Evolutionary conservation across 495 filamentous ascomycete species (phyloP), one percentile per base, ranked within the genome.

Genomic region (Terfezia boudieri): DNA sequence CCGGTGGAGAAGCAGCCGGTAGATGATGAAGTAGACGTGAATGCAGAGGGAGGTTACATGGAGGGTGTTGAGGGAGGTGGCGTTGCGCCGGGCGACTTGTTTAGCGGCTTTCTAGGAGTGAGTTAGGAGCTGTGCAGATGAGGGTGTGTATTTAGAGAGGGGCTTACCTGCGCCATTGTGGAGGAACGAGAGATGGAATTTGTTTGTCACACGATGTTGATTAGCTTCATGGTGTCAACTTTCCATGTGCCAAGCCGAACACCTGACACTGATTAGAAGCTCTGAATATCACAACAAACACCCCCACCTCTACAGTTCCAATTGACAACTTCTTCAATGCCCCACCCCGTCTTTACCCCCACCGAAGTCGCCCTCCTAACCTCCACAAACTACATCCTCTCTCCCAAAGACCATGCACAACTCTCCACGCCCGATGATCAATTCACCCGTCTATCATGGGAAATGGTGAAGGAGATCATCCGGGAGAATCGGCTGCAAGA

Each of bases 71-170:
- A 98, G 78, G 41, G 77, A 68, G 20, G 73, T 65, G 51, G 74
- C 68, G 68, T 98, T 98, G 70, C 81, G 76, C 51, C 81, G 78
- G 9, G 90, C 92, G 51, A 86, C 78, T 59, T 86, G 80, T 73
- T 98, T 98, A 65, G 82, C 78, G 57, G 92, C 87, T 83, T 94
- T 98, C 76, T 96, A 72, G 37, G 22, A 32, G 17, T 32, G 26
- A 32, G 26, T 32, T 32, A 32, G 26, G 26, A 32, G 26, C 1
- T 4, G 26, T 32, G 26, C 1, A 32, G 7, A 32, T 4, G 26
- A 32, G 26, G 26, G 26, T 5, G 26, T 7, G 26, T 32, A 32
- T 1, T 32, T 32, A 32, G 26, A 32, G 26, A 2, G 26, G 1
- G 26, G 4, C 26, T 32, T 32, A 32, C 26, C 7, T 32, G 26